Conservation (phyloP, 768 basidiomycete genomes). For the Steccherinum ochraceum region DNA sequence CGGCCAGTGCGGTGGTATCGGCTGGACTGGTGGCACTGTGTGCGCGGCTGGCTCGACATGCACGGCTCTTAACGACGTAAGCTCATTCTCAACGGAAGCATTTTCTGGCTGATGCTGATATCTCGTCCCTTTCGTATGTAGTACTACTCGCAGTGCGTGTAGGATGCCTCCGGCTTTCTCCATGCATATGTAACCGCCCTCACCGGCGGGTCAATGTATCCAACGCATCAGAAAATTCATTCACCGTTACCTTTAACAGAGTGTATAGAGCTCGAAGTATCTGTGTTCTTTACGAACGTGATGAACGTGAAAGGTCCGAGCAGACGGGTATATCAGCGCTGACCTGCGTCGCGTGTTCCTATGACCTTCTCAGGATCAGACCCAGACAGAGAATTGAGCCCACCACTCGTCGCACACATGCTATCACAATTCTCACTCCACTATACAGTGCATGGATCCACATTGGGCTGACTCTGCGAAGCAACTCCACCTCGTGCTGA, state of each 20-base stretch:
- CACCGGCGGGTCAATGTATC: background rate
- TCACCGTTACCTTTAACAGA: background rate
- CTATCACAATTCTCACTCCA: background rate
- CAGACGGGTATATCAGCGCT: background rate
- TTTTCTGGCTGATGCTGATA: background rate
- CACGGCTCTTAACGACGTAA: constrained; percentile 8
- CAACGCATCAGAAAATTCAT: background rate
- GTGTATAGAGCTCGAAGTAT: background rate
- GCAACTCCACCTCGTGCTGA: too few species aligned
- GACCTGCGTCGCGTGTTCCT: background rate
- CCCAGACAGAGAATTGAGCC: too few species aligned
- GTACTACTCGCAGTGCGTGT: constrained; percentile 13
- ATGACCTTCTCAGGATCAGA: background rate
- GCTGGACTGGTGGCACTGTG: constrained; percentile 7
- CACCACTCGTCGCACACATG: background rate
- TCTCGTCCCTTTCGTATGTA: background rate
- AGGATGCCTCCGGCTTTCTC: background rate
- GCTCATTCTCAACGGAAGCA: background rate
- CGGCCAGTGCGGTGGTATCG: constrained; percentile 12
- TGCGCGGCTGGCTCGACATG: constrained; percentile 9
- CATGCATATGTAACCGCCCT: too few species aligned
- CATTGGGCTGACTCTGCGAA: background rate
- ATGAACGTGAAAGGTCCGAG: background rate
- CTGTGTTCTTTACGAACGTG: too few species aligned
- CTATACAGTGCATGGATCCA: background rate